Evolutionary conservation across 2,329 filamentous ascomycete species (phyloP).

Genomic region (Lachnellula subtilissima): DNA sequence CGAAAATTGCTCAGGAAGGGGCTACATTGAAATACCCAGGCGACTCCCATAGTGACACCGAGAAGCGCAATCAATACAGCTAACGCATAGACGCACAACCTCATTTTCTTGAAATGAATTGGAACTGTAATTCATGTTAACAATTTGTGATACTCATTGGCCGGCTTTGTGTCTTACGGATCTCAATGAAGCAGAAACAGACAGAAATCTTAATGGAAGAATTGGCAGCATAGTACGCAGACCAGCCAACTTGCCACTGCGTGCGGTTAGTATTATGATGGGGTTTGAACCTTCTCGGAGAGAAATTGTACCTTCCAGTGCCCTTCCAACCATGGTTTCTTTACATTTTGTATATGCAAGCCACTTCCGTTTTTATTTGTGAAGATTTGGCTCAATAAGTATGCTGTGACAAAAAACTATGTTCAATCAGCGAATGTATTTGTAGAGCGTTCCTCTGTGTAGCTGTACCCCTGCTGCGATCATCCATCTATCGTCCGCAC

Average conservation of each 20-base stretch:
- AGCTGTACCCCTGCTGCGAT: slow-evolving; percentile 25
- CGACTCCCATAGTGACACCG: slow-evolving; percentile 17
- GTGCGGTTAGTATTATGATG: too few relatives aligned
- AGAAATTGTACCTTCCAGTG: slow-evolving; percentile 24
- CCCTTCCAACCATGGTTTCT: slow-evolving; percentile 16
- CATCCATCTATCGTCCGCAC: slow-evolving; percentile 29
- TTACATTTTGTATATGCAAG: slow-evolving; percentile 25
- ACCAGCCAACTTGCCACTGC: slow-evolving; percentile 23
- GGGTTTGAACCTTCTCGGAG: neutral
- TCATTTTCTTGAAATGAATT: slow-evolving; percentile 18
- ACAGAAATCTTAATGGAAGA: slow-evolving; percentile 30
- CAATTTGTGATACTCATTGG: neutral
- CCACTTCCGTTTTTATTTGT: slow-evolving; percentile 26
- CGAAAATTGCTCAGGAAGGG: slow-evolving; percentile 28
- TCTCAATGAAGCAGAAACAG: slow-evolving; percentile 28
- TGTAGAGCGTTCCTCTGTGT: neutral
- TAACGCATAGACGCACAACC: slow-evolving; percentile 22
- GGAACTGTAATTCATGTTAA: slow-evolving; percentile 17
- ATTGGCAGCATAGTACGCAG: slow-evolving; percentile 26
- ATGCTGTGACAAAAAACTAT: slow-evolving; percentile 25
- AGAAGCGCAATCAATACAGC: slow-evolving; percentile 23
- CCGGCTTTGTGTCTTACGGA: slow-evolving; percentile 20
- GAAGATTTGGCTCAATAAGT: slow-evolving; percentile 25
- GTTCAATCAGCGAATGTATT: slow-evolving; percentile 3
- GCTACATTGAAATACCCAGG: slow-evolving; percentile 26